These are phyloP conservation scores for Aciculosporium take DNA, from an alignment of 2,329 filamentous ascomycete genomes.

Conservation along the genomic window DNA sequence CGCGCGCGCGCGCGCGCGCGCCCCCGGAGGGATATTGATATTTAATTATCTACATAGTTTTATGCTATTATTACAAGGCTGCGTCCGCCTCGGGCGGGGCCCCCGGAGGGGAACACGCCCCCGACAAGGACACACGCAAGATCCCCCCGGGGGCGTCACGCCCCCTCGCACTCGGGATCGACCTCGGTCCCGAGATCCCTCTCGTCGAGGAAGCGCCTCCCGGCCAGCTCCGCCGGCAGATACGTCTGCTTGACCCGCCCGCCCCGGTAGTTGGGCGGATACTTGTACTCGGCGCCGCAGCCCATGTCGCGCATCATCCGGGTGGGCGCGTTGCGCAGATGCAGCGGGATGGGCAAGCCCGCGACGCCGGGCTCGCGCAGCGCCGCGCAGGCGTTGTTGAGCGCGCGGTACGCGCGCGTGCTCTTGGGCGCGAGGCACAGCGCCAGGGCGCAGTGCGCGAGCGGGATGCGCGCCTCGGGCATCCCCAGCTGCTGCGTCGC, in stretches of 20 bases:
- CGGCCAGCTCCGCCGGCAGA: conserved; percentile 61
- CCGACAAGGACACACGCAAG: too few relatives aligned
- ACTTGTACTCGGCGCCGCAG: conserved; percentile 87
- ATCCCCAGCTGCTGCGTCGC: conserved; percentile 89
- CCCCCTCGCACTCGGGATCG: conserved; percentile 52
- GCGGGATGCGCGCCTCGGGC: conserved; percentile 84
- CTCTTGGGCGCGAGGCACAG: conserved; percentile 72
- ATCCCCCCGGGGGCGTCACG: too few relatives aligned
- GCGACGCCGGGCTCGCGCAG: conserved; percentile 74
- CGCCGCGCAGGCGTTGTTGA: conserved; percentile 68
- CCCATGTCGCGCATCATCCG: conserved; percentile 85
- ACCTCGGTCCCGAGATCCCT: conserved; percentile 63
- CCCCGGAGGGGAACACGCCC: too few relatives aligned
- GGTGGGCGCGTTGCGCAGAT: conserved; percentile 85
- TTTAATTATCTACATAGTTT: too few relatives aligned
- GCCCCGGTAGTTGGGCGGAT: conserved; percentile 78
- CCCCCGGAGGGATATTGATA: too few relatives aligned
- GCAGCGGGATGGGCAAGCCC: conserved; percentile 66
- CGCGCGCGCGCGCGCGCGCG: too few relatives aligned
- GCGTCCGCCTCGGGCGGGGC: too few relatives aligned
- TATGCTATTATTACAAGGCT: too few relatives aligned
- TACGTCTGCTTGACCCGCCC: conserved; percentile 80
- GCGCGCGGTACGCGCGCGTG: conserved; percentile 67
- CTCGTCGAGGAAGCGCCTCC: conserved; percentile 63
- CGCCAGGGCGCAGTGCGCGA: conserved; percentile 77